Evolutionary conservation across 306 rosid genomes (phyloP), one percentile per base, ranked within the genome.

Genomic region (Styphnolobium japonicum): DNA sequence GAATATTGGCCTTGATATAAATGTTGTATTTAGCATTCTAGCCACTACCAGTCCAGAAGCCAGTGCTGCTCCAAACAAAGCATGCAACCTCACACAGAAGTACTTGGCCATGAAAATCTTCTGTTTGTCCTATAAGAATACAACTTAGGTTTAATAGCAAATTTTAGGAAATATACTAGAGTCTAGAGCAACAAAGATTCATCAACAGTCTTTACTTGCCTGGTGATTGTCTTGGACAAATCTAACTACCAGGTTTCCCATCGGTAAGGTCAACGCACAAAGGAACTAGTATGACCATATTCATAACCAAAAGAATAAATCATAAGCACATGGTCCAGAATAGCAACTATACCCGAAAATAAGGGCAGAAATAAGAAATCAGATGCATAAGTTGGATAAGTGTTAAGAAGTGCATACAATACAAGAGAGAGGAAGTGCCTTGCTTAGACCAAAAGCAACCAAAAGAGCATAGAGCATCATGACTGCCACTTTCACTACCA

Each of bases 31-130:
- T 21, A 76, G 19, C 57, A 86, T 71, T 88, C 91, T 89, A 62
- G 91, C 89, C 74, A 80, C 61, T 36, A 94, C 94, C 25, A 94
- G 75, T 46, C 98, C 97, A 51, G 80, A 77, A 80, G 98, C 93
- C 85, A 92, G 55, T 36, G 97, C 94, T 61, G 84, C 83, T 75
- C 98, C 98, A 87, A 94, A 94, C 51, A 89, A 67, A 40, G 94
- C 80, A 80, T 92, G 98, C 79, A 94, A 67, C 84, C 97, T 85
- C 86, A 94, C 97, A 71, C 97, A 92, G 71, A 81, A 94, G 83
- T 94, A 92, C 85, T 94, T 94, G 4, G 97, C 98, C 97, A 90
- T 92, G 93, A 94, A 94, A 71, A 94, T 94, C 83, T 94, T 90
- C 43, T 78, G 85, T 31, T 89, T 90, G 85, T 92, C 97, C 98